Evolutionary conservation across 2,329 filamentous ascomycete genomes (phyloP), one percentile per base, ranked within the genome.

Genomic region (Zelopaecilomyces penicillatus): DNA sequence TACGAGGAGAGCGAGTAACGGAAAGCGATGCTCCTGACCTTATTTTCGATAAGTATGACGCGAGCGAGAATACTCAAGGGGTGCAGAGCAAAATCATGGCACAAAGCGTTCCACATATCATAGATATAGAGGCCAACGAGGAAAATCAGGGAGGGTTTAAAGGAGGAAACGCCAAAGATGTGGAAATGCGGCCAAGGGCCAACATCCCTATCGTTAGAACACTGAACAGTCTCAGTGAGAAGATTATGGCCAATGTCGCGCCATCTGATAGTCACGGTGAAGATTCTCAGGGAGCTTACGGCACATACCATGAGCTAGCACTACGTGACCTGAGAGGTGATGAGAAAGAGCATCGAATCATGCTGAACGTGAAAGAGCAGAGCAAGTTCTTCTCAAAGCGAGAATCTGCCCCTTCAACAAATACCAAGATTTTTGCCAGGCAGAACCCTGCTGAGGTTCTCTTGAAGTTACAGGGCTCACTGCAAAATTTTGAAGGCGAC

Each of bases 111-210:
- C 90, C 93, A 1, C 82, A 90, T 55, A 90, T 94, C 52, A 90
- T 98, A 54, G 86, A 98, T 61, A 66, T 98, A 28, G 87, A 91
- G 59, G 93, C 85, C 30, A 98, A 98, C 58, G 93, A 97, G 65
- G 87, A 93, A 62, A 91, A 98, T 57, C 83, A 95, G 63, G 94
- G 89, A 54, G 87, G 90, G 43, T 79, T 83, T 57, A 83, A 76
- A 56, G 68, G 75, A 49, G 93, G 93, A 41, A 97, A 98, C 62
- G 76, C 84, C 42, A 88, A 91, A 44, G 89, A 97, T 60, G 69
- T 85, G 32, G 93, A 94, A 52, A 96, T 97, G 88, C 78, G 87
- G 31, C 88, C 89, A 2, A 75, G 81, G 8, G 69, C 78, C 38
- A 91, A 93, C 59, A 83, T 93, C 2, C 90, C 89, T 8, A 94